These are phyloP conservation scores for Pythium grandisporangium DNA, from an alignment of 352 stramenopile genomes.

Conservation along the genomic window DNA sequence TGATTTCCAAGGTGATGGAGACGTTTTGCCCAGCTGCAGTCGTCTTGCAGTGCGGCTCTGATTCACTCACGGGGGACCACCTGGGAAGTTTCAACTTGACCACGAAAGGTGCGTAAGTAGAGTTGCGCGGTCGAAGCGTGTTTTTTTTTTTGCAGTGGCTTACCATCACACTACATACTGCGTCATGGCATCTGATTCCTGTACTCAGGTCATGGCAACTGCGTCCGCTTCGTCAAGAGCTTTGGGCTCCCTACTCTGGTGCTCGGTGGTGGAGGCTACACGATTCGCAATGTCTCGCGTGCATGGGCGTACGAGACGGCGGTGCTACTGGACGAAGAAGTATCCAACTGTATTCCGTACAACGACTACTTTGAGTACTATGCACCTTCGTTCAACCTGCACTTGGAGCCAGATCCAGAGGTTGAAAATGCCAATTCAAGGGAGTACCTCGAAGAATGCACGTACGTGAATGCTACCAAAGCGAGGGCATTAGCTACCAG, in stretches of 20 bases:
- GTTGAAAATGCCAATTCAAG: constrained; percentile 78
- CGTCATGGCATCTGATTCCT: too few relatives aligned
- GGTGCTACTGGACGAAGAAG: constrained; percentile 82
- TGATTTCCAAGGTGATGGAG: constrained; percentile 92
- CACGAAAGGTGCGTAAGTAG: constrained; percentile 31
- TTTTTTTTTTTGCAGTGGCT: too few relatives aligned
- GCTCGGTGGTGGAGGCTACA: constrained; percentile 79
- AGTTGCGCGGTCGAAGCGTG: too few relatives aligned
- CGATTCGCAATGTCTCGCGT: constrained; percentile 82
- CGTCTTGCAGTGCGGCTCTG: constrained; percentile 96
- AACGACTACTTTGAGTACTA: constrained; percentile 86
- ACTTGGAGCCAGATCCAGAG: constrained; percentile 68
- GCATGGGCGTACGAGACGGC: constrained; percentile 98
- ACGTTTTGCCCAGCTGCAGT: constrained; percentile 87
- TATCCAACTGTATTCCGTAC: constrained; percentile 78
- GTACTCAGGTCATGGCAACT: constrained; percentile 62
- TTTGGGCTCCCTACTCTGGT: constrained; percentile 81
- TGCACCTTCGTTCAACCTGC: constrained; percentile 77
- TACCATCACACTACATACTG: too few relatives aligned
- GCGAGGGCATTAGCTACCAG: too few relatives aligned
- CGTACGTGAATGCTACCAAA: too few relatives aligned
- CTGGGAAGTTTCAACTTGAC: constrained; percentile 98
- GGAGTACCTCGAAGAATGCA: constrained; percentile 82
- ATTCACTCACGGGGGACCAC: constrained; percentile 95
- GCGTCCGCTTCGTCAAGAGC: constrained; percentile 80